Conservation (phyloP, 176 grass and related monocot genomes). For the Cenchrus purpureus region DNA sequence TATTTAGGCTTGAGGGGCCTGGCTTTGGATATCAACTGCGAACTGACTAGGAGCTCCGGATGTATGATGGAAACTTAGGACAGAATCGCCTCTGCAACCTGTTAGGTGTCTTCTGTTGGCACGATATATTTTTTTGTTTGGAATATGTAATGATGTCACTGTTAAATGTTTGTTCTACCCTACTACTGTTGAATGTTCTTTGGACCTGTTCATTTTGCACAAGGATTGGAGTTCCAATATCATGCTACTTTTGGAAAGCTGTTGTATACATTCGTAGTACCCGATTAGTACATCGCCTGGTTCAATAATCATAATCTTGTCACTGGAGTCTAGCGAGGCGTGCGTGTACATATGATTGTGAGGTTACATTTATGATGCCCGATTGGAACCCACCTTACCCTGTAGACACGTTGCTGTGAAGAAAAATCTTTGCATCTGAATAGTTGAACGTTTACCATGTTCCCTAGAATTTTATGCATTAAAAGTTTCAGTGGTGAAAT, state of each 20-base stretch:
- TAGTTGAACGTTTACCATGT: no score
- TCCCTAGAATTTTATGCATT: no score
- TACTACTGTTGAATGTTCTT: slow-evolving; percentile 34
- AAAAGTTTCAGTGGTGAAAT: no score
- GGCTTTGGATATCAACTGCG: slow-evolving; percentile 23
- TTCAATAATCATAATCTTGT: no score
- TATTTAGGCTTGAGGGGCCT: slow-evolving; percentile 44
- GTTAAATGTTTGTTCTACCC: slow-evolving; percentile 28
- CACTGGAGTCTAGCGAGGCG: no score
- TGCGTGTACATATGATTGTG: no score
- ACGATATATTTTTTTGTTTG: slow-evolving; percentile 44
- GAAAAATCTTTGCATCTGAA: no score
- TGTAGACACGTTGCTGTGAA: no score
- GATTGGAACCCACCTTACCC: no score
- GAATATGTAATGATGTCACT: slow-evolving; percentile 43
- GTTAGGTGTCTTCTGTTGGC: slow-evolving; percentile 10
- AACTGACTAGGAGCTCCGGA: slow-evolving; percentile 48
- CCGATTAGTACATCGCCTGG: not conserved
- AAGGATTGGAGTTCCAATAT: slow-evolving; percentile 37
- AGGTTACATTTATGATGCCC: no score
- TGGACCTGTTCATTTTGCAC: slow-evolving; percentile 34
- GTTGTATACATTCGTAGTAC: not conserved
- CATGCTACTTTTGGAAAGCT: slow-evolving; percentile 4
- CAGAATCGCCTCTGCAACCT: slow-evolving; percentile 30
- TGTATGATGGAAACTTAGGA: slow-evolving; percentile 48